Conservation (phyloP, 148 eudicot species). For the Tetragonia tetragonoides region DNA sequence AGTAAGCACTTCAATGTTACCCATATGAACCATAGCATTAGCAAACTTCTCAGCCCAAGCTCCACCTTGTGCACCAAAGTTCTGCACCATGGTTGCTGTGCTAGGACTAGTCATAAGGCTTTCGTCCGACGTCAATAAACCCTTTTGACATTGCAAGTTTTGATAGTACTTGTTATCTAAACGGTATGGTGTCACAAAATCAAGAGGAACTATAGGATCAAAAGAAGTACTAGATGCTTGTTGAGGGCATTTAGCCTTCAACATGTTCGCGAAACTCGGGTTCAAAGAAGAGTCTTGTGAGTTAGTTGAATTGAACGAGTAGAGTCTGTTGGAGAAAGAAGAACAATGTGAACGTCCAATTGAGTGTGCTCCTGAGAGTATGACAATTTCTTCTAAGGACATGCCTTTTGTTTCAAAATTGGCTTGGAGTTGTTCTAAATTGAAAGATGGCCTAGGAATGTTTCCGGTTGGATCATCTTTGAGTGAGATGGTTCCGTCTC, state of each 20-base stretch:
- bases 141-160: slow-evolving; percentile 16
- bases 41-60: slow-evolving; percentile 35
- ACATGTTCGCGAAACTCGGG: slow-evolving; percentile 5
- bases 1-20: slow-evolving; percentile 30
- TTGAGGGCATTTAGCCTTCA: slow-evolving; percentile 26
- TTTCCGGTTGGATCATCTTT: slow-evolving; percentile 20
- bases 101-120: slow-evolving; percentile 21
- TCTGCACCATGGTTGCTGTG: slow-evolving; percentile 18
- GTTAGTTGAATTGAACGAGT: slow-evolving; percentile 18
- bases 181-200: slow-evolving; percentile 25
- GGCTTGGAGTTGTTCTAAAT: slow-evolving; percentile 19
- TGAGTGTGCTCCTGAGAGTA: slow-evolving; percentile 50
- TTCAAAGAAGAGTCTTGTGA: slow-evolving; percentile 29
- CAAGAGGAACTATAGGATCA: slow-evolving; percentile 20
- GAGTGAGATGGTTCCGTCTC: slow-evolving; percentile 40
- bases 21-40: slow-evolving; percentile 40
- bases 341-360: slow-evolving; percentile 37
- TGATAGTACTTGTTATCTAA: slow-evolving; percentile 39
- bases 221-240: background rate
- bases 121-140: slow-evolving; percentile 39
- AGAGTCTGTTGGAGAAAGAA: slow-evolving; percentile 33
- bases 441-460: slow-evolving; percentile 31
- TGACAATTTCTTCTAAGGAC: slow-evolving; percentile 39
- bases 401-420: slow-evolving; percentile 37
- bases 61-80: slow-evolving; percentile 16